Conservation (phyloP, 1,139 yeast species). For the Taphrina sp. region DNA sequence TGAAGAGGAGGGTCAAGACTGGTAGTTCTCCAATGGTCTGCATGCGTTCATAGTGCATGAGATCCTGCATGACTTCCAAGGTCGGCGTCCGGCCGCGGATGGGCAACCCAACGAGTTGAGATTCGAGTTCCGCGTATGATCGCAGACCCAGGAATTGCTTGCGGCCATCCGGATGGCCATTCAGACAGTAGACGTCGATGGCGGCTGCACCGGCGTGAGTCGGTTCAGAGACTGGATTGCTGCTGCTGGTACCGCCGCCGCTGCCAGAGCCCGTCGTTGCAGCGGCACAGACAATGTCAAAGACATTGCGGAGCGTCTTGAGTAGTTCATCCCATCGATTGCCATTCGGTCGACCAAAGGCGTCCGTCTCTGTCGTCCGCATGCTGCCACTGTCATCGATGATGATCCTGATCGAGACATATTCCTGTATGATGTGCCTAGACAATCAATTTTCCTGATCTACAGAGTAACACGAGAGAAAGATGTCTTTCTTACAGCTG, state of each 20-base stretch:
- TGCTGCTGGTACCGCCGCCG: neutral
- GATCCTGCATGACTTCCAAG: conserved; percentile 17
- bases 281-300: conserved; percentile 31
- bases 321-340: conserved; percentile 28
- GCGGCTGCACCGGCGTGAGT: conserved; percentile 8
- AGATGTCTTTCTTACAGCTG: too few relatives aligned
- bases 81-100: conserved; percentile 29
- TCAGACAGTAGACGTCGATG: conserved; percentile 23
- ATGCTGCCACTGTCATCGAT: conserved; percentile 30
- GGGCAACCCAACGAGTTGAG: conserved; percentile 17
- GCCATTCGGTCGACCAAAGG: conserved; percentile 15
- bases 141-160: conserved; percentile 16
- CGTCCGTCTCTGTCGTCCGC: conserved; percentile 28
- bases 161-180: conserved; percentile 31
- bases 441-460: too few relatives aligned
- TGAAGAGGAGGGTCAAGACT: conserved; percentile 23
- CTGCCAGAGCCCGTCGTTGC: conserved; percentile 5
- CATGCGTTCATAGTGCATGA: conserved; percentile 25
- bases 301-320: conserved; percentile 18
- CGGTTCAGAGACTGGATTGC: conserved; percentile 14
- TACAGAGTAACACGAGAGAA: too few relatives aligned
- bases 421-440: conserved; percentile 27
- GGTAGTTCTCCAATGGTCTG: conserved; percentile 20
- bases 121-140: conserved; percentile 18
- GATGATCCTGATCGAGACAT: conserved; percentile 18